These are phyloP conservation scores for Suhomyces anneliseae DNA, from an alignment of 1,139 yeast species.

Conservation along the genomic window DNA sequence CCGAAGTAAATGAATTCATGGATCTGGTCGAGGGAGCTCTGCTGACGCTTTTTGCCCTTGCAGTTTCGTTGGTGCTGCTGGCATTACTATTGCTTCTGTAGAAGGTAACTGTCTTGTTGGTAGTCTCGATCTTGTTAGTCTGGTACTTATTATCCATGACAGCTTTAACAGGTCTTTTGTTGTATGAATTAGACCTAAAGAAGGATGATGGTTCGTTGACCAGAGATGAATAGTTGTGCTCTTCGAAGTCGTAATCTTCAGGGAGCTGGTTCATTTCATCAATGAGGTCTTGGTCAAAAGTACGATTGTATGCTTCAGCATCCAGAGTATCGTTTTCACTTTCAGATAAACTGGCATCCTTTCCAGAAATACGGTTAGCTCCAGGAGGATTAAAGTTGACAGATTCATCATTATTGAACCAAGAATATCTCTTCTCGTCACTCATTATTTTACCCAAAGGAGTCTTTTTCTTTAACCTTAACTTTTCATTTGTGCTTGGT, in stretches of 20 bases:
- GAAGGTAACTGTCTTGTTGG: constrained; percentile 57
- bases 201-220: constrained; percentile 12
- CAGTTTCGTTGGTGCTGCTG: constrained; percentile 10
- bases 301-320: constrained; percentile 16
- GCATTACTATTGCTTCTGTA: constrained; percentile 35
- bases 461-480: constrained; percentile 1
- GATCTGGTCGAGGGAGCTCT: constrained; percentile 32
- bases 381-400: constrained; percentile 15
- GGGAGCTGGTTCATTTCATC: constrained; percentile 61
- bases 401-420: constrained; percentile 38
- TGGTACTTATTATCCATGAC: constrained; percentile 22
- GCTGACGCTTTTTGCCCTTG: constrained; percentile 23
- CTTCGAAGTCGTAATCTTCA: constrained; percentile 58
- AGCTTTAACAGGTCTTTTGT: constrained; percentile 36
- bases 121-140: constrained; percentile 50
- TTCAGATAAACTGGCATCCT: constrained; percentile 1
- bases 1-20: constrained; percentile 27
- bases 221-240: constrained; percentile 20
- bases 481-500: constrained; percentile 3
- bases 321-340: constrained; percentile 11
- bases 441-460: neutral
- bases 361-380: neutral
- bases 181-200: constrained; percentile 38
- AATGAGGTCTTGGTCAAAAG: constrained; percentile 36
- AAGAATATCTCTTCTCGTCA: constrained; percentile 30